phyloP scores from a whole-genome alignment of 768 basidiomycete species.

The Rhodotorula taiwanensis region DNA sequence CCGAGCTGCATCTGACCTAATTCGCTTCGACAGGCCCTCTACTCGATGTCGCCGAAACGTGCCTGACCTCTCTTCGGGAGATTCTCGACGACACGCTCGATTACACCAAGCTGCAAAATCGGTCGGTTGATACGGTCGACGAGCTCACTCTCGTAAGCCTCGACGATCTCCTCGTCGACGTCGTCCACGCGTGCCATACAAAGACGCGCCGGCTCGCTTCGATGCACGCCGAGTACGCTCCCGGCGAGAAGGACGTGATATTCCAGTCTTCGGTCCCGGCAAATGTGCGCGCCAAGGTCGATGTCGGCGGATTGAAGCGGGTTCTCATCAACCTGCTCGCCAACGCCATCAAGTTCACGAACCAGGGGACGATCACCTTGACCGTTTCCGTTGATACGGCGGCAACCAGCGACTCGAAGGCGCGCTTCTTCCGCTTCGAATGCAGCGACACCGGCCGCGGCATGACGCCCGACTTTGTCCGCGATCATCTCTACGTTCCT shows the following conservation, averaged over 20 bases:
- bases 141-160: neutral
- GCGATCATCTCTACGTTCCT: slow-evolving; percentile 1
- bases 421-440: neutral
- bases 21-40: neutral
- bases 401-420: neutral
- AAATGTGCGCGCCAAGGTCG: neutral
- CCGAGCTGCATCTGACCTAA: too few relatives aligned
- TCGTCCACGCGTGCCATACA: neutral
- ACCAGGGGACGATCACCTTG: neutral
- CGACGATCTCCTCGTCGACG: slow-evolving; percentile 2
- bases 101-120: neutral
- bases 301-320: slow-evolving; percentile 3
- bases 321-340: neutral
- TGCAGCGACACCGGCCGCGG: neutral
- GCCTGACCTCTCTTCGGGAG: neutral
- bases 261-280: neutral
- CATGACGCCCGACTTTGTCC: neutral
- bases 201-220: neutral
- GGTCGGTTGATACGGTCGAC: neutral
- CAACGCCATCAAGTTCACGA: slow-evolving; percentile 1
- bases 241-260: neutral
- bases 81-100: slow-evolving; percentile 13
- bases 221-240: neutral
- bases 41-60: slow-evolving; percentile 4
- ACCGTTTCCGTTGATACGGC: neutral